Evolutionary conservation across 192 early-diverging fungal genomes (phyloP).

Genomic region (Thamnidium elegans): DNA sequence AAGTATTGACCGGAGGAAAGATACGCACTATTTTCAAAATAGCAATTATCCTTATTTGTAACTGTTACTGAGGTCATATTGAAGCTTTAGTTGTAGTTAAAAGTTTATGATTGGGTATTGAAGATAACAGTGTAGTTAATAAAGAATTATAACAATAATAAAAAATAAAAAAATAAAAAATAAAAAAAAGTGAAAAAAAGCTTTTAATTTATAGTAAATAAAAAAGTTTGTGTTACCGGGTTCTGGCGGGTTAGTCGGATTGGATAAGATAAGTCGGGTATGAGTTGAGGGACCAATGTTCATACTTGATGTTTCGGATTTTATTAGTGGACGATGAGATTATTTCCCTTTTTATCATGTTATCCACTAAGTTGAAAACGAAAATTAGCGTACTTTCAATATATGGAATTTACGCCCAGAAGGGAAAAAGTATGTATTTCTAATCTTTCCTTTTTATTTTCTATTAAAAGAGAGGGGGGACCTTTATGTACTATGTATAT

Average conservation of each 20-base stretch:
- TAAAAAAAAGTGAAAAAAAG: background rate
- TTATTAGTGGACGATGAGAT: constrained; percentile 1
- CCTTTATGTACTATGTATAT: too few relatives aligned
- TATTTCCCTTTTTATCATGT: background rate
- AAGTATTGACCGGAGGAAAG: constrained; percentile 5
- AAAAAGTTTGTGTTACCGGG: constrained; percentile 3
- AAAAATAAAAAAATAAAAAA: background rate
- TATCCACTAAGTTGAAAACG: too few relatives aligned
- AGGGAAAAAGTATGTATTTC: background rate
- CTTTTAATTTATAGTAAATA: constrained; percentile 2
- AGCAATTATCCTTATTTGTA: background rate
- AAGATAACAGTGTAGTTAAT: too few relatives aligned
- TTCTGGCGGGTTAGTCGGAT: background rate
- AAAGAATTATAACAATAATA: background rate
- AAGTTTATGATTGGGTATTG: background rate
- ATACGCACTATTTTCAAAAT: background rate
- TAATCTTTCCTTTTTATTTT: background rate
- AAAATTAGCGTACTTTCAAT: too few relatives aligned
- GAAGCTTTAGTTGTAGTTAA: background rate
- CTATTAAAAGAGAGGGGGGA: background rate
- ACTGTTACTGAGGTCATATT: constrained; percentile 9
- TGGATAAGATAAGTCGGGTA: constrained; percentile 16
- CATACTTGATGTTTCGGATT: constrained; percentile 8
- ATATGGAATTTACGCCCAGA: too few relatives aligned
- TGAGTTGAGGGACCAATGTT: background rate